A percentile compares a stretch with the other conserved stretches of the same genome.
These are phyloP conservation scores for Garcia nutans DNA, from an alignment of 345 rosid species.

Conservation along the genomic window DNA sequence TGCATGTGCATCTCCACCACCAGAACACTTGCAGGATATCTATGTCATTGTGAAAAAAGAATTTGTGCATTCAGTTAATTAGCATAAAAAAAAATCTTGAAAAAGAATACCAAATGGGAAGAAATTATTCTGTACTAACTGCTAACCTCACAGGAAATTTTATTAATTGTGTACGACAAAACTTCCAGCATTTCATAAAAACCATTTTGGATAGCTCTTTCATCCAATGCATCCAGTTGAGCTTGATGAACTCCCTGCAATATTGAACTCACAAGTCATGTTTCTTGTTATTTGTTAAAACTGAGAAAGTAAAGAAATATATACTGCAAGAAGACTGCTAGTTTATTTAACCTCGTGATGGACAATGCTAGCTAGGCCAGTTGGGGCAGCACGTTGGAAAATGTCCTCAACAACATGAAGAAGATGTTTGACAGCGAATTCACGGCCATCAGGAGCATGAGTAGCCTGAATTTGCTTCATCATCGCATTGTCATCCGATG, in stretches of 20 bases:
- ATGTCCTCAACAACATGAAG: conserved; percentile 52
- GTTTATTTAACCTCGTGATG: conserved; percentile 18
- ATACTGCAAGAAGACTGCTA: background rate
- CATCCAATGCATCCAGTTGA: conserved; percentile 37
- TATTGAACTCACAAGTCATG: background rate
- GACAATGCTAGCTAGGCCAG: conserved; percentile 13
- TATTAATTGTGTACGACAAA: conserved; percentile 42
- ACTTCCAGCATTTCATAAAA: conserved; percentile 41
- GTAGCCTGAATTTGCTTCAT: conserved; percentile 56
- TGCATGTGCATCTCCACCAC: conserved; percentile 26
- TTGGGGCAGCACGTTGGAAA: conserved; percentile 36
- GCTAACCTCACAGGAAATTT: conserved; percentile 60
- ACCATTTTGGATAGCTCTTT: conserved; percentile 32
- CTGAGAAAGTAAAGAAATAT: background rate
- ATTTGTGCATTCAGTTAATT: too few relatives aligned
- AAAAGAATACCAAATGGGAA: background rate
- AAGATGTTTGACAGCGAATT: conserved; percentile 39
- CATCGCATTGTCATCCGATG: conserved; percentile 55
- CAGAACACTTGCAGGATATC: conserved; percentile 25
- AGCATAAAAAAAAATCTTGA: too few relatives aligned
- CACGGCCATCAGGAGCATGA: conserved; percentile 56
- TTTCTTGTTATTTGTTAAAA: background rate
- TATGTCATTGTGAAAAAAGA: background rate
- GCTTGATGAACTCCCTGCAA: conserved; percentile 28
- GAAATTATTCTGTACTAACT: background rate